These are phyloP conservation scores for Pyracantha coccinea DNA, from an alignment of 331 rosid genomes.

Conservation along the genomic window DNA sequence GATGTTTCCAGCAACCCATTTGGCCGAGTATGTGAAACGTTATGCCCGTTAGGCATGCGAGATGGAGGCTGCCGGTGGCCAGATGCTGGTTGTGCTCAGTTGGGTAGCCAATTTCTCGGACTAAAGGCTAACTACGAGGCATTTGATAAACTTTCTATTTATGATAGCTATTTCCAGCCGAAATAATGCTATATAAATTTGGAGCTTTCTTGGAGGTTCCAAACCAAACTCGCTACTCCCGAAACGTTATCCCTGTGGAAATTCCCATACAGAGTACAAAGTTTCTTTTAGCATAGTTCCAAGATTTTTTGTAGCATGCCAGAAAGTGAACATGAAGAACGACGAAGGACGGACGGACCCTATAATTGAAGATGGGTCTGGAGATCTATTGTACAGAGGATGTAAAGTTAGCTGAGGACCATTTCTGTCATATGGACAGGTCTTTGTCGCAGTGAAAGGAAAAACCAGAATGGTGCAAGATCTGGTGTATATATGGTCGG, in stretches of 20 bases:
- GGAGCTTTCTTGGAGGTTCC: background rate
- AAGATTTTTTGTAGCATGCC: slow-evolving; percentile 9
- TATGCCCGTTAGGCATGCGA: slow-evolving; percentile 62
- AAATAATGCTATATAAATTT: background rate
- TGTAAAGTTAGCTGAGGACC: slow-evolving; percentile 26
- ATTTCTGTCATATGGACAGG: too few species aligned
- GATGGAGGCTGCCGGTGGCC: slow-evolving; percentile 95
- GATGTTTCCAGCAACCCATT: slow-evolving; percentile 24
- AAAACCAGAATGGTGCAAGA: background rate
- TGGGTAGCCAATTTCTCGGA: slow-evolving; percentile 80
- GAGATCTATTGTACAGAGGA: slow-evolving; percentile 39
- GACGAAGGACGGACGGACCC: slow-evolving; percentile 15
- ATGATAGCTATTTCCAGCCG: slow-evolving; percentile 65
- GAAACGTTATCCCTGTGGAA: background rate
- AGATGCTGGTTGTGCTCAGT: slow-evolving; percentile 75
- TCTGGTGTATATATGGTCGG: too few species aligned
- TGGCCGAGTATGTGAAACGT: slow-evolving; percentile 52
- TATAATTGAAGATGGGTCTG: slow-evolving; percentile 29
- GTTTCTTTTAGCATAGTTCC: background rate
- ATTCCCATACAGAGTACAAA: background rate
- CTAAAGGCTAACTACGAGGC: slow-evolving; percentile 92
- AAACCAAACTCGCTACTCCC: background rate
- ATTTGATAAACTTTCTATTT: slow-evolving; percentile 69
- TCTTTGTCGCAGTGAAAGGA: too few species aligned
- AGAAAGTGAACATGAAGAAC: background rate